Evolutionary conservation across 495 filamentous ascomycete genomes (phyloP).

Genomic region (Hypoxylon cercidicola): DNA sequence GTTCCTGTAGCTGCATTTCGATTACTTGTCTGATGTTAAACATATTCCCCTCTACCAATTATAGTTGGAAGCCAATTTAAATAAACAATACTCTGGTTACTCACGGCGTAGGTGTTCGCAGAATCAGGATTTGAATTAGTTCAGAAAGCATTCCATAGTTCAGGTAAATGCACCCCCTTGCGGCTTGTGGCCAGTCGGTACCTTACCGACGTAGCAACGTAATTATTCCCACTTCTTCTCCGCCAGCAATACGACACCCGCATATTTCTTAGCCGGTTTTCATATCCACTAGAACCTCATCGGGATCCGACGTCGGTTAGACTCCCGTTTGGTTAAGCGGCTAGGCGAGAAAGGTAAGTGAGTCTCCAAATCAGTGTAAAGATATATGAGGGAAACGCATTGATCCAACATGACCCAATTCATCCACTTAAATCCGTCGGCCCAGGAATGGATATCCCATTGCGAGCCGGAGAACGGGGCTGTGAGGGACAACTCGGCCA

Average conservation of each 20-base stretch:
- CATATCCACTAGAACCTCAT: neutral
- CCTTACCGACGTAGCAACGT: neutral
- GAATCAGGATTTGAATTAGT: neutral
- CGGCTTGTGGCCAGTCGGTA: neutral
- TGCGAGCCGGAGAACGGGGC: conserved; percentile 8
- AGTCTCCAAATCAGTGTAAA: too few species aligned
- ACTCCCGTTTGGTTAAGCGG: neutral
- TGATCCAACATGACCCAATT: conserved; percentile 32
- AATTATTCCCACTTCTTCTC: neutral
- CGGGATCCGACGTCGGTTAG: conserved; percentile 19
- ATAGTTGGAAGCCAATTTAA: neutral
- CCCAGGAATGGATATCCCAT: conserved; percentile 30
- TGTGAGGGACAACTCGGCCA: neutral
- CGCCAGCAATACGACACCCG: conserved; percentile 1
- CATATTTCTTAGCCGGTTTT: neutral
- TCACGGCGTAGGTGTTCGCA: neutral
- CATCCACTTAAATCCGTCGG: conserved; percentile 36
- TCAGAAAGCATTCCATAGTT: neutral
- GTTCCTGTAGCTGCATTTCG: too few species aligned
- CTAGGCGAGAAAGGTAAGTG: neutral
- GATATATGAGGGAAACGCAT: neutral
- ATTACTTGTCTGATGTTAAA: too few species aligned
- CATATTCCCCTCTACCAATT: too few species aligned
- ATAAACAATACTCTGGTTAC: too few species aligned
- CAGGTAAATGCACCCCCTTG: neutral